Percentiles rank a stretch among this genome's conserved stretches.
phyloP scores from a whole-genome alignment of 805 yeast species.

The Starmerella gropengiesseri region DNA sequence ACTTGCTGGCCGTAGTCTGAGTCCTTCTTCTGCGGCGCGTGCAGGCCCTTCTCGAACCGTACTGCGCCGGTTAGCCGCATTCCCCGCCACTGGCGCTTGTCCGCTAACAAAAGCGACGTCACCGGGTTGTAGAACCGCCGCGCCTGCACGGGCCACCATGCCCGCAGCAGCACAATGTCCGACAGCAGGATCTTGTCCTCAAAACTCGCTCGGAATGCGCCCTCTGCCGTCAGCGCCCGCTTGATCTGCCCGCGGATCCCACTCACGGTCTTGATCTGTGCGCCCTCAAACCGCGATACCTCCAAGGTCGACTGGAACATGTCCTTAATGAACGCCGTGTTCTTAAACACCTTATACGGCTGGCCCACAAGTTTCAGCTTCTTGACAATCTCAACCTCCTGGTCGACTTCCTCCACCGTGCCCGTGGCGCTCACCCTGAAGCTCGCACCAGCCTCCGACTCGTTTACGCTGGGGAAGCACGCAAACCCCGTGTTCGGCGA shows the following conservation, averaged over 20 bases:
- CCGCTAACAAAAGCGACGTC: slow-evolving; percentile 65
- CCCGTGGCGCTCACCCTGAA: slow-evolving; percentile 97
- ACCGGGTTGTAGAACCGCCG: slow-evolving; percentile 93
- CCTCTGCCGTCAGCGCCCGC: slow-evolving; percentile 85
- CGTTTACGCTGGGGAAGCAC: slow-evolving; percentile 82
- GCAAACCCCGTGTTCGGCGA: slow-evolving; percentile 97
- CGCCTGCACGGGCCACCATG: slow-evolving; percentile 93
- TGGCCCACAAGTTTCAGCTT: slow-evolving; percentile 90
- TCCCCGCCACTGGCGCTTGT: slow-evolving; percentile 88
- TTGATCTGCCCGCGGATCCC: slow-evolving; percentile 97
- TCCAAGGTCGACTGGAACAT: slow-evolving; percentile 90
- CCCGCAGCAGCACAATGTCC: slow-evolving; percentile 78
- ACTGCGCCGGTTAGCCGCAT: slow-evolving; percentile 93
- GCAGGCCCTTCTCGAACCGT: slow-evolving; percentile 60
- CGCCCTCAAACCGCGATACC: slow-evolving; percentile 97
- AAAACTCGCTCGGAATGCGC: slow-evolving; percentile 89
- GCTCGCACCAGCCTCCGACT: slow-evolving; percentile 71
- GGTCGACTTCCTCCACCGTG: slow-evolving; percentile 83
- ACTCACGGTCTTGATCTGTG: slow-evolving; percentile 88
- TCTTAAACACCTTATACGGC: slow-evolving; percentile 85
- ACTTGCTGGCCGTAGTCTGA: slow-evolving; percentile 49
- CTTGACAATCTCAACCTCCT: slow-evolving; percentile 82
- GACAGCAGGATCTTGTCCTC: slow-evolving; percentile 82
- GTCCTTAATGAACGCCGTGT: slow-evolving; percentile 93
- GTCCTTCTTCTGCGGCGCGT: slow-evolving; percentile 48